Evolutionary conservation across 2,329 filamentous ascomycete species (phyloP).

Genomic region (Penicillium psychrosexuale): DNA sequence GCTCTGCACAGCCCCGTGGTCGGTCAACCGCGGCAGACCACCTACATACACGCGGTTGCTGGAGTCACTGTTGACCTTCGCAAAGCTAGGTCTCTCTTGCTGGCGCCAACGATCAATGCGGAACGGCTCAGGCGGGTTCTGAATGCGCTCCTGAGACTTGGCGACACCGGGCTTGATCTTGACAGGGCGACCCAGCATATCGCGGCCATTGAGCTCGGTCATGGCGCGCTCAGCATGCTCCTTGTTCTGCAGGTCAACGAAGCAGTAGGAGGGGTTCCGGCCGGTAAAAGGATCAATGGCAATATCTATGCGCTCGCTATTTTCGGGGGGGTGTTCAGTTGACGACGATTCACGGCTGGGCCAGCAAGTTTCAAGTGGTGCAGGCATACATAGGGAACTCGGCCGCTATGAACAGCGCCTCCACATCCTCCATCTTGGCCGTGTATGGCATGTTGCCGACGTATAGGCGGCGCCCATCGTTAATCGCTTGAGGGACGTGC

Average conservation of each 20-base stretch:
- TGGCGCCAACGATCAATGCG: constrained; percentile 45
- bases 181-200: constrained; percentile 57
- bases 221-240: constrained; percentile 59
- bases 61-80: constrained; percentile 34
- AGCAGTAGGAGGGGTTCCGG: constrained; percentile 71
- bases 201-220: constrained; percentile 52
- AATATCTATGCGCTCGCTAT: constrained; percentile 61
- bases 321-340: constrained; percentile 20
- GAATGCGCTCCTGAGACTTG: constrained; percentile 42
- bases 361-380: constrained; percentile 5
- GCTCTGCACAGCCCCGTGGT: constrained; percentile 42
- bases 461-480: constrained; percentile 48
- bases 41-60: constrained; percentile 49
- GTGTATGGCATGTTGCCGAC: constrained; percentile 56
- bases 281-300: constrained; percentile 66
- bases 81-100: constrained; percentile 38
- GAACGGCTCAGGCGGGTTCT: constrained; percentile 22
- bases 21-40: constrained; percentile 44
- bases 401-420: constrained; percentile 46
- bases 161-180: constrained; percentile 64
- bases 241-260: constrained; percentile 62
- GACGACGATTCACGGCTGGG: constrained; percentile 5
- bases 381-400: constrained; percentile 36
- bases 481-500: constrained; percentile 38
- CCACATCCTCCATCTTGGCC: constrained; percentile 52